These are phyloP conservation scores for Mycosphaerella arachidis DNA, from an alignment of 2,329 filamentous ascomycete species.

Conservation along the genomic window DNA sequence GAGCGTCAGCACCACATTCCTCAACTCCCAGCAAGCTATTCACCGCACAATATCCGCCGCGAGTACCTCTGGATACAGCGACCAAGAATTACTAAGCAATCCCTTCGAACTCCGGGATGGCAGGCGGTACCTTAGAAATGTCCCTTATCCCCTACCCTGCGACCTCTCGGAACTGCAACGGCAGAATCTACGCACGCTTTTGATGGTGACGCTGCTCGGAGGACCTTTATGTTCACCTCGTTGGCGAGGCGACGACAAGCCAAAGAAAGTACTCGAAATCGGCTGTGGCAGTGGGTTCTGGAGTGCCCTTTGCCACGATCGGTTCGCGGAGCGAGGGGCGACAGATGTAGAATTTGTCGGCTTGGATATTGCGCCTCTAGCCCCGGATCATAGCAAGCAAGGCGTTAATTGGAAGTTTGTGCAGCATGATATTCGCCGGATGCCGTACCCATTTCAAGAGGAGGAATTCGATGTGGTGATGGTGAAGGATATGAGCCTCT, in stretches of 20 bases:
- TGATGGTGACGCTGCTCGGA: constrained; percentile 76
- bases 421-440: constrained; percentile 74
- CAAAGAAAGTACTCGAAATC: constrained; percentile 74
- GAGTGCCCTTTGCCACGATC: constrained; percentile 81
- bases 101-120: constrained; percentile 62
- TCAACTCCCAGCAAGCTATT: not conserved
- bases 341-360: constrained; percentile 72
- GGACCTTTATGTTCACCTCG: constrained; percentile 70
- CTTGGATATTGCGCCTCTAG: constrained; percentile 72
- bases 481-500: constrained; percentile 75
- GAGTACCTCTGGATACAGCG: constrained; percentile 8
- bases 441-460: constrained; percentile 72
- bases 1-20: not conserved
- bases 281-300: constrained; percentile 86
- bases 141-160: constrained; percentile 80
- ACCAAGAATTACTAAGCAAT: constrained; percentile 10
- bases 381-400: constrained; percentile 59
- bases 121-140: constrained; percentile 75
- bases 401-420: constrained; percentile 86
- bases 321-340: constrained; percentile 66
- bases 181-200: constrained; percentile 76
- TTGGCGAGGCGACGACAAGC: constrained; percentile 61
- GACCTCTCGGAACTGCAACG: constrained; percentile 84
- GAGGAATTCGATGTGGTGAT: constrained; percentile 84
- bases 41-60: constrained; percentile 2